Evolutionary conservation across 2,329 filamentous ascomycete genomes (phyloP).

Genomic region (Fusarium miscanthi): DNA sequence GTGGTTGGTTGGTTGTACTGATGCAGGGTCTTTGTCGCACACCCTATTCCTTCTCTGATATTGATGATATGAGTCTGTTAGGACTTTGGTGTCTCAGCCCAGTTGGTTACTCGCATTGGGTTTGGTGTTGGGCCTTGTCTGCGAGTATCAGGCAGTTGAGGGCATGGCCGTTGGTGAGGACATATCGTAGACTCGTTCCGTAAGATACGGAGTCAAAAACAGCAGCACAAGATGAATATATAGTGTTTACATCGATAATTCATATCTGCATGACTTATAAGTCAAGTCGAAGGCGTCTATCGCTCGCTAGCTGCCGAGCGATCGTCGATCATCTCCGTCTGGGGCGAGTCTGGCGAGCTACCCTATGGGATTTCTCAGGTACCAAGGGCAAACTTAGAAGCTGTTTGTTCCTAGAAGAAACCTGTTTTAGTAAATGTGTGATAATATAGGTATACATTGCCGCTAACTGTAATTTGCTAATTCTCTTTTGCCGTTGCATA

Average conservation of each 20-base stretch:
- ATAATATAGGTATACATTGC: background rate
- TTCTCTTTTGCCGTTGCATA: background rate
- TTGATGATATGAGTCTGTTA: background rate
- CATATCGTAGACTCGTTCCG: background rate
- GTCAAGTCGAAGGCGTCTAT: background rate
- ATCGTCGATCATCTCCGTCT: constrained; percentile 1
- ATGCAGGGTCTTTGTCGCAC: background rate
- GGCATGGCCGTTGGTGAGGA: background rate
- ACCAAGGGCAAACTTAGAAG: background rate
- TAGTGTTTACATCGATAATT: background rate
- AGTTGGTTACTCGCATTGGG: background rate
- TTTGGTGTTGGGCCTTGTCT: background rate
- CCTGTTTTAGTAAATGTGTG: background rate
- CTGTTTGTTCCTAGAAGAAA: background rate
- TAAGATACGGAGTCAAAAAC: background rate
- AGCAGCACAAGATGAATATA: background rate
- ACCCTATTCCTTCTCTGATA: background rate
- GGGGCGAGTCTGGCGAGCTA: background rate
- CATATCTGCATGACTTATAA: background rate
- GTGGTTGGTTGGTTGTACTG: background rate
- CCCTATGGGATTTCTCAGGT: background rate
- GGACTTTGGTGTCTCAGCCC: background rate
- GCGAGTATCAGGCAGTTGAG: background rate
- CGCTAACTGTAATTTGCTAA: background rate
- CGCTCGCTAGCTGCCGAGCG: background rate